These are phyloP conservation scores for Spathaspora passalidarum DNA, from an alignment of 805 yeast species.

Conservation along the genomic window DNA sequence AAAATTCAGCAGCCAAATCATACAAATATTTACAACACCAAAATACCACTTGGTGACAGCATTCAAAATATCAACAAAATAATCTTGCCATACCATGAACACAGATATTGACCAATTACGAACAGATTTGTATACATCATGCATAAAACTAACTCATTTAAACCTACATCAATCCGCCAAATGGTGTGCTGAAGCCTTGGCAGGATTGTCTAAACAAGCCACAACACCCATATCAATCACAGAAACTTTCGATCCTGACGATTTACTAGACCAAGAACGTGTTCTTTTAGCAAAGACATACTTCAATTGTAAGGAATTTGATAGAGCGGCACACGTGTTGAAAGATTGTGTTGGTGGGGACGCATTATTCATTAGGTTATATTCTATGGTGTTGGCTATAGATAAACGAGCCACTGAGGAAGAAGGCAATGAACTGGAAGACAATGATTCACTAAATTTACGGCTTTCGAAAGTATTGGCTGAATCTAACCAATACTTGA, in stretches of 20 bases:
- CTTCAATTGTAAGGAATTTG: slow-evolving; percentile 83
- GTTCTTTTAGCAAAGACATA: slow-evolving; percentile 65
- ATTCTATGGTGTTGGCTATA: slow-evolving; percentile 69
- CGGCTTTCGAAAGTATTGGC: slow-evolving; percentile 33
- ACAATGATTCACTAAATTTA: slow-evolving; percentile 18
- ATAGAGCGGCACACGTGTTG: slow-evolving; percentile 64
- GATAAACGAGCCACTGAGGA: slow-evolving; percentile 75
- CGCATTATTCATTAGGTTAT: slow-evolving; percentile 61
- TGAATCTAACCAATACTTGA: slow-evolving; percentile 35
- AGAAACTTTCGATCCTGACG: slow-evolving; percentile 23
- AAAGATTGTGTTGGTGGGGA: slow-evolving; percentile 48
- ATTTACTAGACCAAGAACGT: slow-evolving; percentile 39
- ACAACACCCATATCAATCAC: slow-evolving; percentile 11
- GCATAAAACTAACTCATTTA: slow-evolving; percentile 46
- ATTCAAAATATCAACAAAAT: neutral
- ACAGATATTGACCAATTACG: slow-evolving; percentile 15
- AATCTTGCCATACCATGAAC: slow-evolving; percentile 1
- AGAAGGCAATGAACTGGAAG: slow-evolving; percentile 42
- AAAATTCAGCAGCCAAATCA: neutral
- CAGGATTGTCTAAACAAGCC: slow-evolving; percentile 48
- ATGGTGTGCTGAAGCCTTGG: slow-evolving; percentile 80
- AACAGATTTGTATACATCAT: slow-evolving; percentile 25
- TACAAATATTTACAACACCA: too few relatives aligned
- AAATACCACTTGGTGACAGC: neutral
- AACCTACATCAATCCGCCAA: slow-evolving; percentile 70